Conservation (phyloP, 495 filamentous ascomycete species). For the Neurospora tetraspora region DNA sequence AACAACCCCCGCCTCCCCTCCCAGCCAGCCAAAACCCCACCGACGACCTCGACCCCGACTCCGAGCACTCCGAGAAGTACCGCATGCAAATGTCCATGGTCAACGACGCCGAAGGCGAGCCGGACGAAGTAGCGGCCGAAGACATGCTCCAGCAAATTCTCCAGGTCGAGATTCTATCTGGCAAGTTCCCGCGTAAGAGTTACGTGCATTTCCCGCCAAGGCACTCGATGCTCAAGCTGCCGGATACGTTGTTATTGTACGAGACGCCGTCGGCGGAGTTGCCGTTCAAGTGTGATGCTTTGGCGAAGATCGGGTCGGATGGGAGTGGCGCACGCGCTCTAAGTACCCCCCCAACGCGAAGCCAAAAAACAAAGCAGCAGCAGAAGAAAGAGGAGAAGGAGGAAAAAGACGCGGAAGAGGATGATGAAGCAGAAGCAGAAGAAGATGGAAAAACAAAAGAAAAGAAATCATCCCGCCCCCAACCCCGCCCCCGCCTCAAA, state of each 20-base stretch:
- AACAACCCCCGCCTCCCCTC: not conserved
- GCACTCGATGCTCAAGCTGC: constrained; percentile 25
- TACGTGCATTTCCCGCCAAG: constrained; percentile 28
- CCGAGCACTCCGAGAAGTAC: not conserved
- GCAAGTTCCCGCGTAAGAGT: constrained; percentile 10
- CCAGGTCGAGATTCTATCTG: not conserved
- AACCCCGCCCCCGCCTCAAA: not conserved
- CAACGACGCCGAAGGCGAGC: not conserved
- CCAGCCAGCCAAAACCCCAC: not conserved
- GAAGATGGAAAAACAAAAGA: not conserved
- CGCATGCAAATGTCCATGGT: not conserved
- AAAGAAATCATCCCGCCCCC: not conserved
- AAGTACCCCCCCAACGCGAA: not conserved
- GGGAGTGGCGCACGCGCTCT: not conserved
- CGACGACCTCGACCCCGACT: not conserved
- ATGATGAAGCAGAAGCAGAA: not conserved
- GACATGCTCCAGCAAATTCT: not conserved
- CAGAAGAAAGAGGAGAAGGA: not conserved
- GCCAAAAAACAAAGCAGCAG: not conserved
- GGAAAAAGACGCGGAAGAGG: not conserved
- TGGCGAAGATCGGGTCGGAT: not conserved
- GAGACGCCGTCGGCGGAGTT: constrained; percentile 8
- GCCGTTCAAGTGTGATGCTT: not conserved
- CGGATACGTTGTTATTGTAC: constrained; percentile 26
- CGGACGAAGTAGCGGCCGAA: not conserved